Percentiles rank a stretch among this genome's conserved stretches.
Evolutionary conservation across 805 yeast genomes (phyloP).

Genomic region (Ogataea paraovalis): DNA sequence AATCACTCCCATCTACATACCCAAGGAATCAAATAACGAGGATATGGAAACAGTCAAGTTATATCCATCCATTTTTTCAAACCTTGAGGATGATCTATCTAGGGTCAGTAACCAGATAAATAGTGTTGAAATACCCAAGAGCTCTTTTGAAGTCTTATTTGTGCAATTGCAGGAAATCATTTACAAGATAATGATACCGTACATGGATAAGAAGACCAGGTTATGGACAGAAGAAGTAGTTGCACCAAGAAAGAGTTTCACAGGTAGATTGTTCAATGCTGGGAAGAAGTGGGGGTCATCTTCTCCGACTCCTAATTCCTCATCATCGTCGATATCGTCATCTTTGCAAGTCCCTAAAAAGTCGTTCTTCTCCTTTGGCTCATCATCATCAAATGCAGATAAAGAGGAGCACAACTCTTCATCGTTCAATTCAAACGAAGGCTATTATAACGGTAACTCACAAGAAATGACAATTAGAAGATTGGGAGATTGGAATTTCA

Average conservation of each 20-base stretch:
- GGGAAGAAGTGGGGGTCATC: constrained; percentile 51
- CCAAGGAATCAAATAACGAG: constrained; percentile 1
- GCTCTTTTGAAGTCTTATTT: constrained; percentile 28
- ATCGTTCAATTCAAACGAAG: constrained; percentile 45
- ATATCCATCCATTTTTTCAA: constrained; percentile 31
- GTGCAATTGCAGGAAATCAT: constrained; percentile 44
- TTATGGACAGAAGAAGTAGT: constrained; percentile 83
- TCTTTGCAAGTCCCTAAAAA: constrained; percentile 11
- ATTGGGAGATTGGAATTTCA: constrained; percentile 88
- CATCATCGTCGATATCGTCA: constrained; percentile 7
- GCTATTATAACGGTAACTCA: constrained; percentile 57
- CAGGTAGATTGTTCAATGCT: constrained; percentile 65
- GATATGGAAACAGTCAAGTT: constrained; percentile 9
- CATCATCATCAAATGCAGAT: not conserved
- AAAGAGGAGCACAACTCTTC: constrained; percentile 16
- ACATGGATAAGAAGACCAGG: constrained; percentile 77
- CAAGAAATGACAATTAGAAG: constrained; percentile 74
- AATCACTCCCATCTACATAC: constrained; percentile 14
- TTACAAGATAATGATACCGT: constrained; percentile 59
- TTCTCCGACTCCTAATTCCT: constrained; percentile 13
- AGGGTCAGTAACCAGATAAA: constrained; percentile 2
- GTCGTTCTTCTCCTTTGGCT: constrained; percentile 32
- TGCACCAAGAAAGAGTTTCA: constrained; percentile 69
- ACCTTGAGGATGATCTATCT: constrained; percentile 46
- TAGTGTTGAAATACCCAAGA: constrained; percentile 13